Base-by-base conservation (phyloP, 2,329 filamentous ascomycete species). In the Clarireedia hainanense region DNA sequence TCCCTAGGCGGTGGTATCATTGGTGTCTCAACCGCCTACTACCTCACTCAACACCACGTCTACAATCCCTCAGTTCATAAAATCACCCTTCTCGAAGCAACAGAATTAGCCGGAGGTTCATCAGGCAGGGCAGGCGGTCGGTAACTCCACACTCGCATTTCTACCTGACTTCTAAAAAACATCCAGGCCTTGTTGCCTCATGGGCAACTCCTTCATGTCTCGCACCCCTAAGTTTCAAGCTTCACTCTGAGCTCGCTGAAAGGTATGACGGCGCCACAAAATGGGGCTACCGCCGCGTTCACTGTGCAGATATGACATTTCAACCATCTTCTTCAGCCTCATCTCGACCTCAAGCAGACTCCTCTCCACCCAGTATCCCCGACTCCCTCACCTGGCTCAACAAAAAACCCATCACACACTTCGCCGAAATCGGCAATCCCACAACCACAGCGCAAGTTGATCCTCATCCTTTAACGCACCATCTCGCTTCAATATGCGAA, bases 171-270 rank as follows among this genome's bases (percentile, higher is more conserved):
- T 37, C 23, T 40, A 27, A 49, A 26, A 26, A n/a, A n/a, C 30
- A 40, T 30, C 5, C 52, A 54, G 52, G 52, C 14, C 77, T 97
- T 6, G 78, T 97, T 27, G 92, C 85, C 2, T 76, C 90, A 20
- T 96, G 91, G 90, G 91, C 91, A 0, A 96, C 95, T 67, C 91
- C 91, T 0, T 77, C 75, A 58, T 86, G 82, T 65, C 80, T 96
- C 42, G 91, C 95, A 1, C 87, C 87, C 1, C 76, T 96, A 46
- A 95, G 89, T 58, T 96, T 89, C 72, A 79, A 79, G 43, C 75
- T 96, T 15, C 92, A 96, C 67, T 79, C 81, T 37, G 82, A 95
- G 65, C 77, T 96, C 26, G 88, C 91, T 23, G 79, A 83, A 6
- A 85, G 94, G 69, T 88, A 96, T 68, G 79, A 80, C 57, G 92